phyloP scores from a whole-genome alignment of 2,329 filamentous ascomycete species.

The Aspergillus sp. region DNA sequence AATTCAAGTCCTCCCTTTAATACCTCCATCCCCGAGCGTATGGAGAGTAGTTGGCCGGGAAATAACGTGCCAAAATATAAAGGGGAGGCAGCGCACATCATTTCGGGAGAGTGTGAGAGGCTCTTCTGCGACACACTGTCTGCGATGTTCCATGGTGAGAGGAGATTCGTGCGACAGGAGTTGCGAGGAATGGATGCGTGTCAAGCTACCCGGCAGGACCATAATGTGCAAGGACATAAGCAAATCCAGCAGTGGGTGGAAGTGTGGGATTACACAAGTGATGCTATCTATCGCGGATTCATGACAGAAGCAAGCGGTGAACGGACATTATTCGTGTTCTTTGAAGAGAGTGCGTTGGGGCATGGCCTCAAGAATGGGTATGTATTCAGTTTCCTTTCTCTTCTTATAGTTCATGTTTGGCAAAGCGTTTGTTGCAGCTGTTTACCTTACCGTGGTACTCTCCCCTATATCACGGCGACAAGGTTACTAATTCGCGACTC shows the following conservation, averaged over 20 bases:
- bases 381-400: constrained; percentile 27
- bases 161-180: constrained; percentile 65
- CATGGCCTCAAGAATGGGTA: constrained; percentile 83
- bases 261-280: constrained; percentile 66
- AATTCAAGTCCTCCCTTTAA: constrained; percentile 84
- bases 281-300: constrained; percentile 79
- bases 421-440: no score
- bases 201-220: constrained; percentile 23
- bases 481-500: not conserved
- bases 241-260: constrained; percentile 30
- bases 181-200: constrained; percentile 79
- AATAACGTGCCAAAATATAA: constrained; percentile 36
- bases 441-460: no score
- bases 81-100: constrained; percentile 92
- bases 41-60: constrained; percentile 43
- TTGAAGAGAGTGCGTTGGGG: constrained; percentile 63
- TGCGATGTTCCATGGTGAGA: constrained; percentile 92
- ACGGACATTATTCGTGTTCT: constrained; percentile 79
- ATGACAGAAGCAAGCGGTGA: constrained; percentile 61
- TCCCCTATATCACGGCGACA: not conserved
- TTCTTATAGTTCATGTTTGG: no score
- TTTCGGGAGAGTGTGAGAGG: constrained; percentile 99
- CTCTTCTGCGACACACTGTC: constrained; percentile 97
- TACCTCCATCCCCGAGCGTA: constrained; percentile 59
- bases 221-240: constrained; percentile 14